A percentile compares a stretch with the other conserved stretches of the same genome.
phyloP scores from a whole-genome alignment of 1,284 basidiomycete genomes.

The Dichomitus squalens region DNA sequence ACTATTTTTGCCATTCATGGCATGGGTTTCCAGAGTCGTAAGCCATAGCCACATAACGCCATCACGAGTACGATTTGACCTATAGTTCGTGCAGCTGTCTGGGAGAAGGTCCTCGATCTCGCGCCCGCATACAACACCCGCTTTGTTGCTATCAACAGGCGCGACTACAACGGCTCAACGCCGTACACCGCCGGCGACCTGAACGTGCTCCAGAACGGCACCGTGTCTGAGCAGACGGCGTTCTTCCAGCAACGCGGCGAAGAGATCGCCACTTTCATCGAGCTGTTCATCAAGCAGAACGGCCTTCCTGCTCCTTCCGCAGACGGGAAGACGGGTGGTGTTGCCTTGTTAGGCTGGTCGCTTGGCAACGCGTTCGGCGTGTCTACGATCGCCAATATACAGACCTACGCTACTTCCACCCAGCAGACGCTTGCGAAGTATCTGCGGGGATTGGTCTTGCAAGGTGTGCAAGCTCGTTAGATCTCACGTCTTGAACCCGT shows the following conservation, averaged over 20 bases:
- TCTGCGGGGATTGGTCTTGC: neutral
- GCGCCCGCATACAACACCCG: conserved; percentile 22
- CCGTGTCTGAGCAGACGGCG: conserved; percentile 19
- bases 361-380: conserved; percentile 31
- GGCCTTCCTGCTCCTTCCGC: conserved; percentile 30
- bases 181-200: conserved; percentile 25
- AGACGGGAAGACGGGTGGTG: conserved; percentile 34
- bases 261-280: conserved; percentile 38
- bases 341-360: conserved; percentile 42
- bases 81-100: conserved; percentile 1
- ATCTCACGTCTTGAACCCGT: too few species aligned
- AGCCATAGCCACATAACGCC: neutral
- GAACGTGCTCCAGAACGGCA: conserved; percentile 25
- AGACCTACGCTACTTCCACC: conserved; percentile 13
- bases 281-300: conserved; percentile 32
- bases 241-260: conserved; percentile 31
- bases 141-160: conserved; percentile 30
- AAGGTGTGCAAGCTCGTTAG: neutral
- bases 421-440: neutral
- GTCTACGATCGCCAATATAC: conserved; percentile 30
- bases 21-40: conserved; percentile 9
- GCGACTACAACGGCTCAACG: conserved; percentile 17
- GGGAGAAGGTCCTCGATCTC: conserved; percentile 19
- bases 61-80: neutral
- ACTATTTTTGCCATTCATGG: conserved; percentile 22